Evolutionary conservation across 2,329 filamentous ascomycete species (phyloP), one percentile per base, ranked within the genome.

Genomic region (Trichoderma hamatum): DNA sequence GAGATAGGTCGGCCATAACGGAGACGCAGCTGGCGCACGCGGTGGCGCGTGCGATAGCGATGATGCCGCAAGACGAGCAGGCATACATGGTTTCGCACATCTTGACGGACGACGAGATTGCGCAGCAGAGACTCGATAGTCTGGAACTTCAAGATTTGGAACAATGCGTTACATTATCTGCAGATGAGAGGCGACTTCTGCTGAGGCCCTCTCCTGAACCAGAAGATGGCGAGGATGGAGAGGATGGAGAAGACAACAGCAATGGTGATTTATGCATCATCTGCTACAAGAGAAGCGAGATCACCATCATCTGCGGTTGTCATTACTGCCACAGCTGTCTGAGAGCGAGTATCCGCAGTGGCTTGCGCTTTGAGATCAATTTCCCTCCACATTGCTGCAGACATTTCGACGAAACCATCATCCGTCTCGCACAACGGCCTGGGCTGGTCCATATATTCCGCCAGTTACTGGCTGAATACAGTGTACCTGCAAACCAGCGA

Each of bases 351-450:
- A 69, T 76, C 3, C 72, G 73, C 5, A 28, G 58, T 1, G 75
- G 75, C 1, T 71, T 76, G 5, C 65, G 67, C 1, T 72, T 70
- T n/a, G n/a, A n/a, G n/a, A n/a, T n/a, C 7, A 69, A 70, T 6
- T 76, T 76, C 14, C 75, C 75, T 3, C 74, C 75, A 0, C 71
- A 68, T 10, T 76, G 75, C 51, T 76, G 74, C n/a, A n/a, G n/a
- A n/a, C n/a, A n/a, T 36, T 19, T 32, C 10, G 68, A 58, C 10
- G 75, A 74, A 28, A 64, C 4, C 2, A 71, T 66, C 0, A 26
- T 76, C 11, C 58, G 58, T 0, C 69, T 64, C 11, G 71, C 69
- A 0, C 36, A 62, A 0, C 71, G 70, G 1, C 73, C 75, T 3
- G 69, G 64, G 2, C 68, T 76, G 2, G 55, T 76, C 1, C 67